A percentile compares a stretch with the other conserved stretches of the same genome.
phyloP scores from a whole-genome alignment of 2,329 filamentous ascomycete genomes.

The Calonectria honghensis region DNA sequence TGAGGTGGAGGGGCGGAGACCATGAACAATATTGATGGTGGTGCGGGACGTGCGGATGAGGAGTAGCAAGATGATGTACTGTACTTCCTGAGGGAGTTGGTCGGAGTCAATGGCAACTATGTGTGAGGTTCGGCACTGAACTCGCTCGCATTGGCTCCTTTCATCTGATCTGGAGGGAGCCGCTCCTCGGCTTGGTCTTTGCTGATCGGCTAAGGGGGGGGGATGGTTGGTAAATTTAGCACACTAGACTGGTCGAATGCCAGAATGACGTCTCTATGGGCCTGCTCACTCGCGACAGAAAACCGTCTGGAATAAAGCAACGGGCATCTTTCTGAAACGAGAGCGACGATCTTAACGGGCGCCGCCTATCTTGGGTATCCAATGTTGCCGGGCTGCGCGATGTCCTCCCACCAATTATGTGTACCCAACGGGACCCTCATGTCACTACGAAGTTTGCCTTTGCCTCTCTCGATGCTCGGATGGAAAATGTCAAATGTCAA shows the following conservation, averaged over 20 bases:
- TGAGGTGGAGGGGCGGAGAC: slow-evolving; percentile 15
- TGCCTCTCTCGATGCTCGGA: slow-evolving; percentile 10
- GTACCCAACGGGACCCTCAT: slow-evolving; percentile 9
- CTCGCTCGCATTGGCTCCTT: slow-evolving; percentile 3
- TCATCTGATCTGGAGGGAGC: neutral
- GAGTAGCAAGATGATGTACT: slow-evolving; percentile 16
- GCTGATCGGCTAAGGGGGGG: neutral
- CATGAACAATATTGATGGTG: slow-evolving; percentile 6
- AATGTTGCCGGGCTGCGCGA: neutral
- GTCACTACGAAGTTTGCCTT: neutral
- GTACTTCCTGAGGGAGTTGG: slow-evolving; percentile 4
- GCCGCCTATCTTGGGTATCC: slow-evolving; percentile 7
- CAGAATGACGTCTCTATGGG: slow-evolving; percentile 12
- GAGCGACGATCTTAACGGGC: slow-evolving; percentile 25
- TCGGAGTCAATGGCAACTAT: neutral
- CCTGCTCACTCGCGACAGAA: slow-evolving; percentile 21
- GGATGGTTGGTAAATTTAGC: slow-evolving; percentile 21
- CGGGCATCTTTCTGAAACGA: slow-evolving; percentile 38
- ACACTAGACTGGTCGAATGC: slow-evolving; percentile 9
- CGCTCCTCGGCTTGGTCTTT: slow-evolving; percentile 2
- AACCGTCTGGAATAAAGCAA: slow-evolving; percentile 36
- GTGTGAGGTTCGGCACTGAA: slow-evolving; percentile 1
- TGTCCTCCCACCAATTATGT: slow-evolving; percentile 21
- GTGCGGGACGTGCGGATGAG: slow-evolving; percentile 12
- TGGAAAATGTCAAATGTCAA: slow-evolving; percentile 2